Evolutionary conservation across 192 early-diverging fungal genomes (phyloP).

Genomic region (Endogone sp.): DNA sequence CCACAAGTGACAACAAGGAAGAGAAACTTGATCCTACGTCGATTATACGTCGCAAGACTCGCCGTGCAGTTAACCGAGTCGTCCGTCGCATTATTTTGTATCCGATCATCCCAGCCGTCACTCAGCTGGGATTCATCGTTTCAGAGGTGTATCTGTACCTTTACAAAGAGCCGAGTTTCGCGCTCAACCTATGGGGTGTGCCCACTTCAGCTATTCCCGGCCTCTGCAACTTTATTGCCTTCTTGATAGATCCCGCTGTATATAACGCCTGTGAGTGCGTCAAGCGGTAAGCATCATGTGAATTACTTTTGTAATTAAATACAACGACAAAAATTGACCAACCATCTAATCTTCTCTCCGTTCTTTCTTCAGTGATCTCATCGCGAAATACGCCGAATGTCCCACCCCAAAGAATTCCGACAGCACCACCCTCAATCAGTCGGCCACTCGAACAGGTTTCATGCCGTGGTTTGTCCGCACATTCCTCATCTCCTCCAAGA

Average conservation of each 20-base stretch:
- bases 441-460: too few relatives aligned
- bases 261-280: neutral
- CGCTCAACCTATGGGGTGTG: conserved; percentile 15
- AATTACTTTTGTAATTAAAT: too few relatives aligned
- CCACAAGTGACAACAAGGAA: neutral
- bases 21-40: conserved; percentile 7
- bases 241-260: conserved; percentile 10
- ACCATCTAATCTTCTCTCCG: too few relatives aligned
- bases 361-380: too few relatives aligned
- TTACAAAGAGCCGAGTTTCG: neutral
- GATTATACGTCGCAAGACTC: conserved; percentile 6
- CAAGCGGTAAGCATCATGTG: too few relatives aligned
- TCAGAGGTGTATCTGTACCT: conserved; percentile 11
- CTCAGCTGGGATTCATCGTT: conserved; percentile 12
- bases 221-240: conserved; percentile 10
- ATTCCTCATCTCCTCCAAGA: neutral
- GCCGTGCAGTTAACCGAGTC: conserved; percentile 6
- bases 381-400: neutral
- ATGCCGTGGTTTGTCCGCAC: neutral
- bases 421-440: neutral
- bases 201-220: conserved; percentile 7
- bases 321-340: too few relatives aligned
- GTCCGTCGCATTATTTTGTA: conserved; percentile 16
- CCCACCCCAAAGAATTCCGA: neutral
- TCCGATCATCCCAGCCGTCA: conserved; percentile 8